Conservation (phyloP, 257 asterid genomes). For the Schizonepeta tenuifolia region DNA sequence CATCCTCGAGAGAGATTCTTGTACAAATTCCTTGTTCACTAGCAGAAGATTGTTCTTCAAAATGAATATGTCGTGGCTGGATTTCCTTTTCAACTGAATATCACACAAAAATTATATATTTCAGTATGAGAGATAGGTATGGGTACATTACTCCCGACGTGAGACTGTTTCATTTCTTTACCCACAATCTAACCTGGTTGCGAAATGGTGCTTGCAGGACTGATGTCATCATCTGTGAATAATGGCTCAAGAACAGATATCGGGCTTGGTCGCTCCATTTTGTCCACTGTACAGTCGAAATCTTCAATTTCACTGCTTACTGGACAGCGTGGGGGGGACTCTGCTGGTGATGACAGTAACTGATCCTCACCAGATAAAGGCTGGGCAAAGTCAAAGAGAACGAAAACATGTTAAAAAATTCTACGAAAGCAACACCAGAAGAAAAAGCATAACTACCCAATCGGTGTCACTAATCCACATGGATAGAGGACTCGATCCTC, state of each 20-base stretch:
- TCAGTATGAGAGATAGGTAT: slow-evolving; percentile 31
- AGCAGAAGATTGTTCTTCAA: slow-evolving; percentile 59
- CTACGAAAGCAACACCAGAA: slow-evolving; percentile 18
- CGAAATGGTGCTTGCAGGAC: slow-evolving; percentile 70
- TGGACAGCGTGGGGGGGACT: slow-evolving; percentile 48
- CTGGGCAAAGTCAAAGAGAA: slow-evolving; percentile 36
- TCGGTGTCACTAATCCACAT: neutral
- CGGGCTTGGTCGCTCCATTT: slow-evolving; percentile 84
- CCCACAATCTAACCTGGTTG: slow-evolving; percentile 60
- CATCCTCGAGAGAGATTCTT: slow-evolving; percentile 67
- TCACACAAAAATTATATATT: slow-evolving; percentile 8
- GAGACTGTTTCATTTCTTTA: slow-evolving; percentile 13
- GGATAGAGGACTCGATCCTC: neutral
- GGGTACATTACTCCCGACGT: neutral
- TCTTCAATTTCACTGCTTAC: slow-evolving; percentile 49
- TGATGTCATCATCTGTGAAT: slow-evolving; percentile 72
- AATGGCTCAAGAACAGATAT: slow-evolving; percentile 87
- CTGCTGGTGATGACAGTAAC: slow-evolving; percentile 43
- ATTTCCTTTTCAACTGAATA: slow-evolving; percentile 64
- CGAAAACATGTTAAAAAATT: slow-evolving; percentile 16
- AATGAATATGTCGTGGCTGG: slow-evolving; percentile 71
- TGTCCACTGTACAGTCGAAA: slow-evolving; percentile 46
- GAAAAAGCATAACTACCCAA: neutral
- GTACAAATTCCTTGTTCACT: slow-evolving; percentile 56
- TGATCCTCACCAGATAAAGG: slow-evolving; percentile 47